Percentiles rank a stretch among this genome's conserved stretches.
Evolutionary conservation across 305 asterid species (phyloP).

Genomic region (Fraxinus baroniana): DNA sequence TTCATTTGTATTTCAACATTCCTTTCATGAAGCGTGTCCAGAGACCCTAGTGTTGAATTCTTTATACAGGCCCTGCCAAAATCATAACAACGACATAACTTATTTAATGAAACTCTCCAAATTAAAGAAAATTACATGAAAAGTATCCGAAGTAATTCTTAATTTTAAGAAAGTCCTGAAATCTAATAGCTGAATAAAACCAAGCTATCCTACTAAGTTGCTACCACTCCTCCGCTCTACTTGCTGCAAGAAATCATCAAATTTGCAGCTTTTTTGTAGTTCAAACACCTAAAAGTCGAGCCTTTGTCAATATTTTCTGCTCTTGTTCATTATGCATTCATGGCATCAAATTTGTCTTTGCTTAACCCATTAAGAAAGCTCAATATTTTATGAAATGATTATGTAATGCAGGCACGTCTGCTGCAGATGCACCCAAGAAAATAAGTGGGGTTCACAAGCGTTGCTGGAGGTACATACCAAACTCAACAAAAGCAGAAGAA

Average conservation of each 20-base stretch:
- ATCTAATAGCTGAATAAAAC: background rate
- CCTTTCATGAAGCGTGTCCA: background rate
- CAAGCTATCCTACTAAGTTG: background rate
- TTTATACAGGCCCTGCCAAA: background rate
- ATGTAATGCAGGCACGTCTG: conserved; percentile 39
- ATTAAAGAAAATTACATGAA: background rate
- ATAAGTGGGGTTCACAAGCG: conserved; percentile 54
- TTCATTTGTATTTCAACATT: background rate
- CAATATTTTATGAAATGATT: background rate
- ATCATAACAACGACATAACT: background rate
- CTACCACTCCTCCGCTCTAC: background rate
- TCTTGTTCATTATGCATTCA: background rate
- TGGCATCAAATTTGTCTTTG: background rate
- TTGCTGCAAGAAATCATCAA: background rate
- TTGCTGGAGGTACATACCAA: conserved; percentile 47
- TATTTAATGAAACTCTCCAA: background rate
- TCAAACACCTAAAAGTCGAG: background rate
- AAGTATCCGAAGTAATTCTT: background rate
- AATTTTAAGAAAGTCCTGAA: background rate
- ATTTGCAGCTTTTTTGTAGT: background rate
- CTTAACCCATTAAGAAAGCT: background rate
- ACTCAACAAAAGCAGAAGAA: conserved; percentile 30
- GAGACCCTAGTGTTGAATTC: background rate
- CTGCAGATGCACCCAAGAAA: conserved; percentile 57
- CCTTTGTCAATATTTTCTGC: background rate